These are phyloP conservation scores for Penicillium brasilianum DNA, from an alignment of 2,329 filamentous ascomycete species.

Conservation along the genomic window DNA sequence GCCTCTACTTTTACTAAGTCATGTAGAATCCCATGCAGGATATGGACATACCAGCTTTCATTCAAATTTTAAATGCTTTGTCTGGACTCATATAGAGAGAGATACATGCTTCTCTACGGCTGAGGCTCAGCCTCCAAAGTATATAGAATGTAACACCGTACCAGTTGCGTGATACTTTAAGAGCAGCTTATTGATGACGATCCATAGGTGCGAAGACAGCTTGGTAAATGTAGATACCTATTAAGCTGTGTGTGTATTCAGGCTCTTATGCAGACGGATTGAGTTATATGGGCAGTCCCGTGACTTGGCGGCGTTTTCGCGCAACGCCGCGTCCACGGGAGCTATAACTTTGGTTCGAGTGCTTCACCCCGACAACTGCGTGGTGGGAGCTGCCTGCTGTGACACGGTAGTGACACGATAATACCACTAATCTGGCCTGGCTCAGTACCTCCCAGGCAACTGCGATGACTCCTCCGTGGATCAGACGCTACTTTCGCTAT, in stretches of 20 bases:
- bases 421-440: neutral
- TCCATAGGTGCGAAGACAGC: too few relatives aligned
- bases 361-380: slow-evolving; percentile 4
- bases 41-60: neutral
- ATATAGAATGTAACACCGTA: too few relatives aligned
- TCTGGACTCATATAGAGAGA: too few relatives aligned
- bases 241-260: too few relatives aligned
- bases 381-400: slow-evolving; percentile 9
- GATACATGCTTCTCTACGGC: too few relatives aligned
- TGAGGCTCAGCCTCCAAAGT: too few relatives aligned
- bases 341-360: slow-evolving; percentile 26
- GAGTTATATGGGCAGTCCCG: slow-evolving; percentile 36
- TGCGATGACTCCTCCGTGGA: slow-evolving; percentile 24
- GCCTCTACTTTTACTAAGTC: neutral
- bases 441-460: slow-evolving; percentile 18
- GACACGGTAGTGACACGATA: slow-evolving; percentile 3
- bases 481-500: slow-evolving; percentile 10
- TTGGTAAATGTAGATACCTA: too few relatives aligned
- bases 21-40: neutral
- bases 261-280: neutral
- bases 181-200: too few relatives aligned
- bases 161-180: too few relatives aligned
- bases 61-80: too few relatives aligned
- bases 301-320: slow-evolving; percentile 44
- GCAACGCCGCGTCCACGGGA: slow-evolving; percentile 26